These are phyloP conservation scores for Kurtzmaniella quercitrusa DNA, from an alignment of 1,139 yeast genomes.

Conservation along the genomic window DNA sequence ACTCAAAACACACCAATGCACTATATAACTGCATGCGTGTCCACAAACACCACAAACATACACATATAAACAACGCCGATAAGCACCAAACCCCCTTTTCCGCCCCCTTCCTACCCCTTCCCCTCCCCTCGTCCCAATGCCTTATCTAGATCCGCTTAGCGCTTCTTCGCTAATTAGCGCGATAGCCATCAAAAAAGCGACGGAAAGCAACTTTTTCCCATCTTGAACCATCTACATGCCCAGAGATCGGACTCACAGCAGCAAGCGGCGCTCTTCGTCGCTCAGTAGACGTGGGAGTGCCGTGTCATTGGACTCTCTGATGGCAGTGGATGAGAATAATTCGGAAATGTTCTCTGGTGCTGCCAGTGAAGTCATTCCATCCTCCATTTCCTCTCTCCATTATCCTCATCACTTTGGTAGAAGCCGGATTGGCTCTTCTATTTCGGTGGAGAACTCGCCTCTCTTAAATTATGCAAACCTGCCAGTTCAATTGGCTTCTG, in stretches of 20 bases:
- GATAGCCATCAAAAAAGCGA: no score
- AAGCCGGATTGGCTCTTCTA: conserved; percentile 21
- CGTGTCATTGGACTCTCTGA: conserved; percentile 32
- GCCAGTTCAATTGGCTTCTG: neutral
- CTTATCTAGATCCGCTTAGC: no score
- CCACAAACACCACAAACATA: no score
- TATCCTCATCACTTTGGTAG: conserved; percentile 54
- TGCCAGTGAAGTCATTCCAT: conserved; percentile 82
- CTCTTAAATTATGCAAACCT: conserved; percentile 18
- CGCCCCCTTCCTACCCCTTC: no score
- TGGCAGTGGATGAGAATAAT: conserved; percentile 42
- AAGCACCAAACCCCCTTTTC: no score
- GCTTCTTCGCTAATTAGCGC: no score
- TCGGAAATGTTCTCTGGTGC: conserved; percentile 88
- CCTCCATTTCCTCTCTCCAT: conserved; percentile 85
- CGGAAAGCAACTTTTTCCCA: neutral
- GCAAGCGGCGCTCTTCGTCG: conserved; percentile 5
- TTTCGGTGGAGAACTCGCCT: conserved; percentile 37
- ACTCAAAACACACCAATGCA: no score
- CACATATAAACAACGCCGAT: no score
- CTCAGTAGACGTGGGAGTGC: conserved; percentile 31
- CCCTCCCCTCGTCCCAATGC: no score
- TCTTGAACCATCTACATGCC: neutral
- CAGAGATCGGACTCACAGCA: conserved; percentile 1
- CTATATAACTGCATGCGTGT: no score